phyloP scores from a whole-genome alignment of 192 early-diverging fungal species.

The Linnemannia elongata region DNA sequence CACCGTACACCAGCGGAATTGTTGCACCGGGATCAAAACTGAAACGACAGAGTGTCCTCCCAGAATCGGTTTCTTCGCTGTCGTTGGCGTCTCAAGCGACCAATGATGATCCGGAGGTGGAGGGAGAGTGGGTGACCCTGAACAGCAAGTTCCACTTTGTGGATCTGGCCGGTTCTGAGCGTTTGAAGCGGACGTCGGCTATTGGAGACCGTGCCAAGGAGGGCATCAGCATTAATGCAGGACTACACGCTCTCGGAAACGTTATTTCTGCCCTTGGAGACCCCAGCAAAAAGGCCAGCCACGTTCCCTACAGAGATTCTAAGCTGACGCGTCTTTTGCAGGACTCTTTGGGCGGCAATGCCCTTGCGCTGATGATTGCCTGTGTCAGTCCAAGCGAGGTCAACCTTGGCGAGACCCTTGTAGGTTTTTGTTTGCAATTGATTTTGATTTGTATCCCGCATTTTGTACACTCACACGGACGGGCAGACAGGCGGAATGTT shows the following conservation, averaged over 20 bases:
- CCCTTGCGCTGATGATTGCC: conserved; percentile 95
- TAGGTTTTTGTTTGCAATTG: conserved; percentile 4
- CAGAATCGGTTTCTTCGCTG: conserved; percentile 12
- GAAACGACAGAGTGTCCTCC: conserved; percentile 36
- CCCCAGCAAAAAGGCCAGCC: conserved; percentile 67
- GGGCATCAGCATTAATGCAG: conserved; percentile 97
- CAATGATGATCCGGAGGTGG: conserved; percentile 34
- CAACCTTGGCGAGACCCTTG: conserved; percentile 89
- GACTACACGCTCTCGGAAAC: conserved; percentile 95
- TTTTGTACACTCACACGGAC: background rate
- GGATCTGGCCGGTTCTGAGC: conserved; percentile 97
- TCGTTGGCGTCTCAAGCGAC: conserved; percentile 26
- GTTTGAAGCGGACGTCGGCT: conserved; percentile 93
- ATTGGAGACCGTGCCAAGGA: conserved; percentile 94
- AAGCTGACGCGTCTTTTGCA: conserved; percentile 97
- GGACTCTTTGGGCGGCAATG: conserved; percentile 96
- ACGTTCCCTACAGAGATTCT: conserved; percentile 97
- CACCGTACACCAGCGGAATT: conserved; percentile 45
- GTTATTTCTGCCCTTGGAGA: conserved; percentile 98
- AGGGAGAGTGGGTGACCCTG: conserved; percentile 72
- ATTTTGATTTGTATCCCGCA: background rate
- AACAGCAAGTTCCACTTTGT: conserved; percentile 98
- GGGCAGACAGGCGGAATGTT: no score
- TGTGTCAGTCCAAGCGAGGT: conserved; percentile 91
- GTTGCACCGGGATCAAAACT: conserved; percentile 47